Evolutionary conservation across 306 rosid species (phyloP).

Genomic region (Vicia villosa): DNA sequence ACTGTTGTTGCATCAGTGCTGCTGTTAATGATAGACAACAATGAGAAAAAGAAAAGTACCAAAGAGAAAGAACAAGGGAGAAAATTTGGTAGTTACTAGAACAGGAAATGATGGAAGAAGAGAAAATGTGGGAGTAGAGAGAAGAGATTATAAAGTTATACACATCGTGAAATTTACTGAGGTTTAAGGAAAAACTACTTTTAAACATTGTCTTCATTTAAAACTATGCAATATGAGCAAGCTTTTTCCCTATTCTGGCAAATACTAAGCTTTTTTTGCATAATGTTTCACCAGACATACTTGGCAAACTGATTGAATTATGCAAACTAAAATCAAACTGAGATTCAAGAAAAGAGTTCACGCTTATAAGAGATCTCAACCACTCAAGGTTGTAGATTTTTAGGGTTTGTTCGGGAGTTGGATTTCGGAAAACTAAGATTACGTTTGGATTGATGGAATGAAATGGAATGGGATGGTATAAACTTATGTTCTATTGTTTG

Average conservation of each 20-base stretch:
- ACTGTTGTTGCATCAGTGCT: neutral
- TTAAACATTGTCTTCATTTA: neutral
- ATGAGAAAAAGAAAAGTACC: neutral
- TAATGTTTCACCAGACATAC: neutral
- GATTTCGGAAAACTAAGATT: too few species aligned
- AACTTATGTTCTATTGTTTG: too few species aligned
- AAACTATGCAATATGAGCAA: constrained; percentile 18
- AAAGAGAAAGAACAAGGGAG: neutral
- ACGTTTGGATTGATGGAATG: too few species aligned
- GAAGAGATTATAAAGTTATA: neutral
- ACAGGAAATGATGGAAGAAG: neutral
- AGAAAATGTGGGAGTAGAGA: neutral
- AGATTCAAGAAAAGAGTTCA: constrained; percentile 3
- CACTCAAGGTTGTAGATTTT: constrained; percentile 1
- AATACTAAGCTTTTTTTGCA: constrained; percentile 17
- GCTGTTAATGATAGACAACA: constrained; percentile 15
- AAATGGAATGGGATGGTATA: too few species aligned
- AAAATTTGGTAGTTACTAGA: neutral
- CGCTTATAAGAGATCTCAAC: neutral
- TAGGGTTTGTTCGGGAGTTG: too few species aligned
- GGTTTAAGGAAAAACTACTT: neutral
- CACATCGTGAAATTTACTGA: constrained; percentile 1
- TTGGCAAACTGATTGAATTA: neutral
- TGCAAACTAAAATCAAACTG: neutral
- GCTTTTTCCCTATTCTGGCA: neutral